Base-by-base conservation (phyloP, 345 rosid species). In the Murraya paniculata region DNA sequence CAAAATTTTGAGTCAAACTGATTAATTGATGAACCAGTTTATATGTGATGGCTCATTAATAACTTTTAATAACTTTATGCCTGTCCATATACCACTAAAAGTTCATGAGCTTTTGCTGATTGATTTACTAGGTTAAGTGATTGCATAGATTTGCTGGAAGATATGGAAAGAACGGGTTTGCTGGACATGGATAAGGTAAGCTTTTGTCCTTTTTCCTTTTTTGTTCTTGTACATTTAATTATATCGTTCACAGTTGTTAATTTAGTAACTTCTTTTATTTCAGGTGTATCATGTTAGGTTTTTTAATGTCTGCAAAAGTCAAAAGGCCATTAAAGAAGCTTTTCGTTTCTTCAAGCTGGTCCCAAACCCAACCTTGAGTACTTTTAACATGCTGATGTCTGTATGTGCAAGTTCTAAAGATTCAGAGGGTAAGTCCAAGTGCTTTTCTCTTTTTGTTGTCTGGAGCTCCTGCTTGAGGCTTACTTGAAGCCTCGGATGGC, bases 381-480 rank as follows among this genome's bases (percentile, higher is more conserved):
- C 99, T 73, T 95, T 92, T 82, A 95, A 95, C 89, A 92, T 95
- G 99, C 89, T 95, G 65, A 90, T 92, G 93, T 88, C 96, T 75
- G 97, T 95, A 11, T 95, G 96, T 80, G 86, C 97, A 45, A 82
- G 83, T 85, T 92, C 95, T 72, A 88, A 89, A 81, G 94, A 95
- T 83, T 86, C 87, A 74, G 91, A 90, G 53, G 92, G 99, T 93
- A 81, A 85, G 81, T 82, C 35, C 69, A 81, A 64, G 62, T 75
- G 28, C 67, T 56, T 8, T 53, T 57, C 30, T 71, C 24, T 33
- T 64, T 25, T 30, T 53, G 31, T 70, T 76, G n/a, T n/a, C n/a
- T 28, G 57, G 45, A 16, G n/a, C 39, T 19, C 72, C 70, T 56
- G 53, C 3, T 39, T 80, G 38, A 22, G 75, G 60, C 71, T 56